Base-by-base conservation (phyloP, 2,329 filamentous ascomycete species). In the Ramularia collo-cygni region DNA sequence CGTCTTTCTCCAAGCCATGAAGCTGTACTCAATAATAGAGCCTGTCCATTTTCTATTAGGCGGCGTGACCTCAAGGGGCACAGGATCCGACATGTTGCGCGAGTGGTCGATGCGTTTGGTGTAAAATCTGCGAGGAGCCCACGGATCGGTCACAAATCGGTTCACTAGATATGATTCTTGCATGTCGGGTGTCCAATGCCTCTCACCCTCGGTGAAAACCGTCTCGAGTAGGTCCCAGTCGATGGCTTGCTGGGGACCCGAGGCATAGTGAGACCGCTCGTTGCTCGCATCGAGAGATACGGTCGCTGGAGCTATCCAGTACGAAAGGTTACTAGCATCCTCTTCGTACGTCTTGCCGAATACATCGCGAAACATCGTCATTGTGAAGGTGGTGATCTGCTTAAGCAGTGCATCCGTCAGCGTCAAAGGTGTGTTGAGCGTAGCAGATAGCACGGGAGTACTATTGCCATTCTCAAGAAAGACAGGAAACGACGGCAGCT, bases 341-440 rank as follows among this genome's bases (percentile, higher is more conserved):
- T 75, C 68, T 35, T 84, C 78, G 54, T 86, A 98, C 3, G 72
- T 71, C 60, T 98, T 98, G 61, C 88, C 90, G 66, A 95, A 96
- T 0, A 95, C 69, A 51, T 96, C 87, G 12, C 76, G 67, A 60
- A 93, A 95, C 0, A 93, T 63, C 4, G 75, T 72, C 28, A 93
- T 65, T 0, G 85, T 95, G 58, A 92, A 94, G 0, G 61, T 63
- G 1, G 78, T 79, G n/a, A 96, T 59, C 1, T 67, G 59, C 1
- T 73, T 62, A 0, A 87, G 48, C 1, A 69, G 57, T 0, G 64
- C 54, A 0, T 66, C 51, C 0, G 64, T 34, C 0, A 78, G 48
- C 1, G 61, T 8, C 1, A 88, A 50, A 1, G 69, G 55, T 0
- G 46, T 52, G 0, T 54, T 37, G 2, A 82, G 48, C 0, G 67